Base-by-base conservation (phyloP, 2,329 filamentous ascomycete genomes). In the Fusarium pseudocircinatum region DNA sequence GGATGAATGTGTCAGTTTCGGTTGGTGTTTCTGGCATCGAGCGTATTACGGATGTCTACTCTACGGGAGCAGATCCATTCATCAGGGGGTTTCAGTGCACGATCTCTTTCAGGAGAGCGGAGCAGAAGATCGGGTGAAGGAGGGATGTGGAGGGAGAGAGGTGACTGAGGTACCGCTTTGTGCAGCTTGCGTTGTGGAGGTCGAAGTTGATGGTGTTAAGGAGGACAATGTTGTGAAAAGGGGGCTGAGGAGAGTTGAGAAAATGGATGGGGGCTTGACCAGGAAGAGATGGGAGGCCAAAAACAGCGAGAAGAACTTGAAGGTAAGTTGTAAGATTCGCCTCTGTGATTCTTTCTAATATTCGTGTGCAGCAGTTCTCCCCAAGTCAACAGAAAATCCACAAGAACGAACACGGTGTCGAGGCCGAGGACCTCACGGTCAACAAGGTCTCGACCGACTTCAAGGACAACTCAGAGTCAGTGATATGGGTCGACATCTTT, bases 11-110 rank as follows among this genome's bases (percentile, higher is more conserved):
- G 86, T 90, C 44, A 89, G 87, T 71, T 82, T 90, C n/a, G 87
- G 87, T 0, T 90, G 86, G 88, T 89, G 87, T 74, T 90, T 90
- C 76, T 90, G 87, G 88, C 88, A 90, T 75, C 82, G 83, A 43
- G 82, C 79, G 2, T 90, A 87, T 77, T 90, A 88, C 77, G 87
- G 88, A 22, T 90, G 87, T 76, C 76, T 90, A 68, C 79, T 89
- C 43, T 90, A 83, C 64, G 86, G 87, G 24, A 84, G 79, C 63
- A 82, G 79, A 67, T 71, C 80, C 18, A 77, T 85, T 6, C 80
- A 82, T 28, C 76, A 75, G 26, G 84, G 82, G 5, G 75, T 83
- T 26, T 74, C 70, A 6, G 67, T 86, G 2, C 66, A 69, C 57
- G 80, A 84, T 13, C 69, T 86, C 24, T 69, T 85, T 80, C 46